A percentile compares a stretch with the other conserved stretches of the same genome.
phyloP scores from a whole-genome alignment of 495 filamentous ascomycete genomes.

The Hypoxylon perforatum region DNA sequence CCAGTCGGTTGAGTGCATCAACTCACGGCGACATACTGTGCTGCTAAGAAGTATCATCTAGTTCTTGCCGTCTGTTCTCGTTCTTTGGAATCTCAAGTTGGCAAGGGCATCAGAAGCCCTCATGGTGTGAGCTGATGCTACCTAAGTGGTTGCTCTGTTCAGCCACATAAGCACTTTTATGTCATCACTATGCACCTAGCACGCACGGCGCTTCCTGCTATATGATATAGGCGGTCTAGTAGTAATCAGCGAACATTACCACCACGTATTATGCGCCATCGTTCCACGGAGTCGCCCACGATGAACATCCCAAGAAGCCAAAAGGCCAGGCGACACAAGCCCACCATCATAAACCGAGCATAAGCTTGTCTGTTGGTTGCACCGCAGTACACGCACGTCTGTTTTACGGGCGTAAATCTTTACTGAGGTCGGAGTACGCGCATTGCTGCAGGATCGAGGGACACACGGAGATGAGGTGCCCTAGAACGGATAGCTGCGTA shows the following conservation, averaged over 20 bases:
- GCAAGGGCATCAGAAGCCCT: too few relatives aligned
- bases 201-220: too few relatives aligned
- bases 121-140: too few relatives aligned
- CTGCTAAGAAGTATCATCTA: not conserved
- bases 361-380: slow-evolving; percentile 36
- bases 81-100: not conserved
- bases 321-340: slow-evolving; percentile 20
- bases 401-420: slow-evolving; percentile 49
- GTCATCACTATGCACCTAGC: too few relatives aligned
- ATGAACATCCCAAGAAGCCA: slow-evolving; percentile 6
- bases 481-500: slow-evolving; percentile 47
- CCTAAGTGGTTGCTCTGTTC: too few relatives aligned
- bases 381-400: slow-evolving; percentile 36
- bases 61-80: slow-evolving; percentile 1
- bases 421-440: slow-evolving; percentile 44
- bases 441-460: slow-evolving; percentile 51
- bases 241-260: not conserved
- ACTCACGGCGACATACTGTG: slow-evolving; percentile 35
- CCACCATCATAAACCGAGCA: slow-evolving; percentile 15
- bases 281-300: slow-evolving; percentile 3
- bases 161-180: too few relatives aligned
- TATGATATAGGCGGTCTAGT: not conserved
- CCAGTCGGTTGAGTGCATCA: slow-evolving; percentile 32
- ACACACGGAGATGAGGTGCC: slow-evolving; percentile 51
- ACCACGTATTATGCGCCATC: not conserved